These are phyloP conservation scores for Aspergillus olivimuriae DNA, from an alignment of 495 filamentous ascomycete species.

Conservation along the genomic window DNA sequence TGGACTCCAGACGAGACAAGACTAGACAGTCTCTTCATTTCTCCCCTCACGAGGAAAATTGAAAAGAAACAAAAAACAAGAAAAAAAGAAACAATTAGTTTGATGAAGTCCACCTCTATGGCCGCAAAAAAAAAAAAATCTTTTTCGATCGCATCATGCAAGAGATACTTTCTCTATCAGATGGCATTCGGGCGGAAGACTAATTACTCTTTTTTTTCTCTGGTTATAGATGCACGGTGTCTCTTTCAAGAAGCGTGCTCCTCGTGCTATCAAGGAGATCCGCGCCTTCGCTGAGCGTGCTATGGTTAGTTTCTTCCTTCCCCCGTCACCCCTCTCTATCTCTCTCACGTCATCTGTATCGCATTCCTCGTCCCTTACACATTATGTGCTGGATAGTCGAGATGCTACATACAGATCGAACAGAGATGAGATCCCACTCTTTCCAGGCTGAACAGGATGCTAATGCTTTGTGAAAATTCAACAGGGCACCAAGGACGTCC, in stretches of 20 bases:
- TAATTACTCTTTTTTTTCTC: constrained; percentile 40
- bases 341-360: too few species aligned
- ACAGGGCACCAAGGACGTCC: constrained; percentile 95
- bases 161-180: constrained; percentile 18
- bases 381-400: too few species aligned
- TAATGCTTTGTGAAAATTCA: neutral
- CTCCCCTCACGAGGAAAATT: too few species aligned
- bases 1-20: too few species aligned
- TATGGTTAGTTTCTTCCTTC: constrained; percentile 66
- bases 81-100: constrained; percentile 51
- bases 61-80: constrained; percentile 6
- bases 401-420: too few species aligned
- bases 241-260: constrained; percentile 99
- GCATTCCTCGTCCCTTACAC: too few species aligned
- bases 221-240: constrained; percentile 80
- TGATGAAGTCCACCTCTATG: constrained; percentile 64
- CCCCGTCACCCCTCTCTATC: constrained; percentile 3
- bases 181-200: constrained; percentile 60
- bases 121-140: constrained; percentile 37
- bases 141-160: constrained; percentile 13
- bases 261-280: constrained; percentile 98
- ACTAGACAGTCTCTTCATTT: too few species aligned
- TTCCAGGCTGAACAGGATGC: neutral
- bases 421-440: too few species aligned
- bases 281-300: constrained; percentile 81